phyloP scores from a whole-genome alignment of 768 basidiomycete genomes.

The Podaxis sp. region DNA sequence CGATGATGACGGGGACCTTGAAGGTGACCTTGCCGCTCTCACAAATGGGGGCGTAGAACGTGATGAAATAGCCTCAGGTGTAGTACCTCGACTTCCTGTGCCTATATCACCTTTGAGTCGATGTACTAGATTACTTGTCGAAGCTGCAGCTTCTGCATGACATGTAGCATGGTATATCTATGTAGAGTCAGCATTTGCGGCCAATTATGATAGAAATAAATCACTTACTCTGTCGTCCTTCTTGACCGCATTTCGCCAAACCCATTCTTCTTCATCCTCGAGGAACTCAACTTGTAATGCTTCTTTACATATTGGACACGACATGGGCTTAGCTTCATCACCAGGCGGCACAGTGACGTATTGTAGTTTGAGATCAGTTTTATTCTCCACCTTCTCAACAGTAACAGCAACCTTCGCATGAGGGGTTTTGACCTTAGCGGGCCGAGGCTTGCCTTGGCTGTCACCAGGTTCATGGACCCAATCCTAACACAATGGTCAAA shows the following conservation, averaged over 20 bases:
- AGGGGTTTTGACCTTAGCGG: slow-evolving; percentile 47
- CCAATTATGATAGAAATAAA: slow-evolving; percentile 1
- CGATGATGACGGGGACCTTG: slow-evolving; percentile 45
- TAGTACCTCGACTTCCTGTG: slow-evolving; percentile 69
- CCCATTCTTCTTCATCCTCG: slow-evolving; percentile 98
- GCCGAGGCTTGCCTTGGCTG: slow-evolving; percentile 69
- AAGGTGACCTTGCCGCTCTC: slow-evolving; percentile 31
- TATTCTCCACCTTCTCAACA: slow-evolving; percentile 69
- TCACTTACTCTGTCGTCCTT: slow-evolving; percentile 73
- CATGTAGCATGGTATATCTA: slow-evolving; percentile 96
- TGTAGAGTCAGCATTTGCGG: not conserved
- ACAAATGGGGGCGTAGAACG: slow-evolving; percentile 40
- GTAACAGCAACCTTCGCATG: slow-evolving; percentile 60
- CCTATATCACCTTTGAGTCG: slow-evolving; percentile 63
- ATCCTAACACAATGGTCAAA: slow-evolving; percentile 52
- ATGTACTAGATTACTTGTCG: slow-evolving; percentile 64
- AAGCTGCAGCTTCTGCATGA: slow-evolving; percentile 75
- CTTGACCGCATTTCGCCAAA: slow-evolving; percentile 89
- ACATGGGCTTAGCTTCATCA: slow-evolving; percentile 78
- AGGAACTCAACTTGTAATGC: slow-evolving; percentile 84
- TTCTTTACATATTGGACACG: slow-evolving; percentile 98
- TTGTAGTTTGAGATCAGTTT: slow-evolving; percentile 70
- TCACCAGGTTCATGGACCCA: slow-evolving; percentile 73
- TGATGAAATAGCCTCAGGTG: slow-evolving; percentile 57
- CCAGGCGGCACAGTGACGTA: slow-evolving; percentile 90